phyloP scores from a whole-genome alignment of 2,329 filamentous ascomycete species.

The Curvularia lunata region DNA sequence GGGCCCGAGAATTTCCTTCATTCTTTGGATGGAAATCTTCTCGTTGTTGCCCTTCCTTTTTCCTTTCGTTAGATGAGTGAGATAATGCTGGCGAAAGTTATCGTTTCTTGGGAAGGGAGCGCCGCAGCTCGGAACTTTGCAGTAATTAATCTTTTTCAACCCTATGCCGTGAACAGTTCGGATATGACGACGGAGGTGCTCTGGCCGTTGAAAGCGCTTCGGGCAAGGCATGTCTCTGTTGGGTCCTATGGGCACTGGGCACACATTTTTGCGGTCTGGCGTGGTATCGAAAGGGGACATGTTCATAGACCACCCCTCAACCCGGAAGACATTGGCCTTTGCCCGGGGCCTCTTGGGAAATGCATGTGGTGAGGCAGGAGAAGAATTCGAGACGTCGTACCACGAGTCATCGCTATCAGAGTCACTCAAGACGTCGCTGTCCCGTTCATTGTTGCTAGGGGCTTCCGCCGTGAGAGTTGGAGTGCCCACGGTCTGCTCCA shows the following conservation, averaged over 20 bases:
- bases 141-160: neutral
- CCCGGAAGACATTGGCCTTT: conserved; percentile 13
- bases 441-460: neutral
- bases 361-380: neutral
- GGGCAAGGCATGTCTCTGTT: conserved; percentile 9
- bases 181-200: conserved; percentile 34
- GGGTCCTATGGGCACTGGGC: neutral
- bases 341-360: neutral
- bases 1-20: conserved; percentile 27
- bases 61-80: conserved; percentile 31
- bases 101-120: conserved; percentile 29
- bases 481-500: neutral
- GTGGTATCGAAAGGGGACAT: conserved; percentile 4
- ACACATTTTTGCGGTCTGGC: conserved; percentile 19
- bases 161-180: conserved; percentile 23
- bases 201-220: conserved; percentile 24
- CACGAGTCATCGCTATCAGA: conserved; percentile 2
- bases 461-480: neutral
- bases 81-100: conserved; percentile 35
- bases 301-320: conserved; percentile 21
- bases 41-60: conserved; percentile 27
- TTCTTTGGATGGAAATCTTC: conserved; percentile 22
- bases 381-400: neutral
- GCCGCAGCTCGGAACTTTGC: conserved; percentile 23
- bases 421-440: conserved; percentile 2